Evolutionary conservation across 306 rosid species (phyloP).

Genomic region (Cucurbita moschata): DNA sequence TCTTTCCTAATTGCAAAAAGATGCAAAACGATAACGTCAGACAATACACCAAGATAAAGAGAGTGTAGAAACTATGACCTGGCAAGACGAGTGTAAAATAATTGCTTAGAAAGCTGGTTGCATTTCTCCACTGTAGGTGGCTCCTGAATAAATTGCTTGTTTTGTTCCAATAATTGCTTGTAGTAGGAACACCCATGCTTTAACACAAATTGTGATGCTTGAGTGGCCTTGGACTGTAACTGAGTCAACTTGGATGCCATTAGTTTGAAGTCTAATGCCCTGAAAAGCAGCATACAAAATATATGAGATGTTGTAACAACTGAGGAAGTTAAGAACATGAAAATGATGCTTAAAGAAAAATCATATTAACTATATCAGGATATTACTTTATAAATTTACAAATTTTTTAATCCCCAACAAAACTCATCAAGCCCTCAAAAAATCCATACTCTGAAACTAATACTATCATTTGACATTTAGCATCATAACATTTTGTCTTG

Average conservation of each 20-base stretch:
- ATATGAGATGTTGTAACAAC: not conserved
- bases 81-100: slow-evolving; percentile 84
- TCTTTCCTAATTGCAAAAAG: not conserved
- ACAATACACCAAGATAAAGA: not conserved
- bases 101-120: slow-evolving; percentile 55
- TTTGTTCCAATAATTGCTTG: slow-evolving; percentile 69
- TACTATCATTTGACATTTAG: not conserved
- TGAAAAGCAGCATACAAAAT: not conserved
- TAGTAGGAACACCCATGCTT: slow-evolving; percentile 57
- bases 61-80: slow-evolving; percentile 35
- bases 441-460: not conserved
- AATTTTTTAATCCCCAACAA: not conserved
- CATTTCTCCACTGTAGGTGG: slow-evolving; percentile 88
- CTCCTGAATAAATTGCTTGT: slow-evolving; percentile 80
- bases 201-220: slow-evolving; percentile 50
- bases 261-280: slow-evolving; percentile 13
- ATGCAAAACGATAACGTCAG: not conserved
- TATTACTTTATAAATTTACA: not conserved
- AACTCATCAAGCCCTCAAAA: not conserved
- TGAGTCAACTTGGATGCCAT: slow-evolving; percentile 70
- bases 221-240: slow-evolving; percentile 68
- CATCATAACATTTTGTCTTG: not conserved
- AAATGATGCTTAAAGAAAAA: not conserved
- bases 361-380: not conserved
- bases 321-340: not conserved